Conservation (phyloP, 805 yeast genomes). For the Lachancea meyersii region DNA sequence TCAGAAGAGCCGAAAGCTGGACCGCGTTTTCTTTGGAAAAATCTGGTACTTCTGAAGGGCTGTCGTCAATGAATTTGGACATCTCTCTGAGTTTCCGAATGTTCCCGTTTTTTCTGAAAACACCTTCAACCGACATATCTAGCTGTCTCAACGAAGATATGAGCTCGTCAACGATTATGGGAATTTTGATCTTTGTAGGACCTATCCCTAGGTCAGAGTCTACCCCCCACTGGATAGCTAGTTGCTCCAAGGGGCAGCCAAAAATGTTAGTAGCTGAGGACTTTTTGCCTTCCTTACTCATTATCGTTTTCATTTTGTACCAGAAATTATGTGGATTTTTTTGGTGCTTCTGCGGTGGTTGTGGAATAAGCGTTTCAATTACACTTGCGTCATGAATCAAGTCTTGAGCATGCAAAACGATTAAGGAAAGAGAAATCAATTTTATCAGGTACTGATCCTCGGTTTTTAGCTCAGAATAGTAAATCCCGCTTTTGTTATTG, state of each 20-base stretch:
- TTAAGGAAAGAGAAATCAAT: conserved; percentile 42
- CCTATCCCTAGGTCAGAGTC: conserved; percentile 84
- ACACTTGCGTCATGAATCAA: conserved; percentile 10
- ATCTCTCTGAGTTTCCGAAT: conserved; percentile 72
- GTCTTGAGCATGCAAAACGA: conserved; percentile 23
- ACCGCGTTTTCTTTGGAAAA: conserved; percentile 74
- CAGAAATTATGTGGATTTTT: conserved; percentile 21
- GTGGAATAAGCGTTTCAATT: conserved; percentile 39
- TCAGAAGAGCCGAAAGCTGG: conserved; percentile 87
- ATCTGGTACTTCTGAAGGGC: conserved; percentile 66
- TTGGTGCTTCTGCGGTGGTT: conserved; percentile 57
- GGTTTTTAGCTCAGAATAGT: conserved; percentile 49
- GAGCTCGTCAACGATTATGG: conserved; percentile 80
- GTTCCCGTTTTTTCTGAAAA: conserved; percentile 93
- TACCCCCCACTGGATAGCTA: conserved; percentile 67
- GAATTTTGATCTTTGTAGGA: conserved; percentile 71
- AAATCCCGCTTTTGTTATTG: conserved; percentile 34
- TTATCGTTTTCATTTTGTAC: conserved; percentile 26
- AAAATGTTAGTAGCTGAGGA: conserved; percentile 46
- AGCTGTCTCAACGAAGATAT: conserved; percentile 77
- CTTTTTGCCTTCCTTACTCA: conserved; percentile 26
- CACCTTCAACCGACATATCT: conserved; percentile 94
- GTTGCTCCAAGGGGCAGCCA: conserved; percentile 65
- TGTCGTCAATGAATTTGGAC: conserved; percentile 63
- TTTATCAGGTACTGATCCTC: conserved; percentile 48